Percentiles rank a stretch among this genome's conserved stretches.
Evolutionary conservation across 139 green algal species (phyloP).

Genomic region (Tetradesmus lagerheimii): DNA sequence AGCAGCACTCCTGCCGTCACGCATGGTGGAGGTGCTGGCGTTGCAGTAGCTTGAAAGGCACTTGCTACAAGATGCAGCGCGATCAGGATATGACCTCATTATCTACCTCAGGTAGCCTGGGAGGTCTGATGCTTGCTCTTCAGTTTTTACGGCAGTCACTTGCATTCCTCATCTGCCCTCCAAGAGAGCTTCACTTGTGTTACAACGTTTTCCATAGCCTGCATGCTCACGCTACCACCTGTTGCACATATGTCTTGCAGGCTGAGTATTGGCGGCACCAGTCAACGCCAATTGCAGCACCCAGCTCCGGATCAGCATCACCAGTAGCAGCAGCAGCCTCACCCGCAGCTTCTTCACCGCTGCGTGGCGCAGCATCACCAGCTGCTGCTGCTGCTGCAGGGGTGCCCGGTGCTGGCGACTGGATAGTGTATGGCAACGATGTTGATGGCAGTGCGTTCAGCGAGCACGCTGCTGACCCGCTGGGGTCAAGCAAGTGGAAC

Average conservation of each 20-base stretch:
- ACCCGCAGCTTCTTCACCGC: background rate
- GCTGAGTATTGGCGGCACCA: slow-evolving; percentile 69
- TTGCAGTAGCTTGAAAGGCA: too few species aligned
- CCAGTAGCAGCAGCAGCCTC: background rate
- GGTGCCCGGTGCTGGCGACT: background rate
- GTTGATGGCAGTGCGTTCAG: slow-evolving; percentile 82
- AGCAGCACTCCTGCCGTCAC: too few species aligned
- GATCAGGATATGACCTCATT: too few species aligned
- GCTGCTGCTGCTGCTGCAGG: background rate
- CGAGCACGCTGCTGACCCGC: slow-evolving; percentile 49
- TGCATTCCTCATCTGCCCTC: too few species aligned
- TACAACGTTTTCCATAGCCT: too few species aligned
- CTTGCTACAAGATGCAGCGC: too few species aligned
- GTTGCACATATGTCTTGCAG: slow-evolving; percentile 49
- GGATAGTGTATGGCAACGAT: slow-evolving; percentile 83
- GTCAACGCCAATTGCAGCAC: background rate
- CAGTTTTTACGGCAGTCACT: too few species aligned
- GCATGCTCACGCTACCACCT: too few species aligned
- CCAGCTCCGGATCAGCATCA: background rate
- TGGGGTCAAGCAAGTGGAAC: slow-evolving; percentile 74
- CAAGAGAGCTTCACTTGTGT: too few species aligned
- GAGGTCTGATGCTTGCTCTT: too few species aligned
- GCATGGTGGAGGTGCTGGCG: background rate
- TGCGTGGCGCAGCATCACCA: background rate
- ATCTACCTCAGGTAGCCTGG: too few species aligned